Base-by-base conservation (phyloP, 2,329 filamentous ascomycete genomes). In the Epichloe gansuensis region DNA sequence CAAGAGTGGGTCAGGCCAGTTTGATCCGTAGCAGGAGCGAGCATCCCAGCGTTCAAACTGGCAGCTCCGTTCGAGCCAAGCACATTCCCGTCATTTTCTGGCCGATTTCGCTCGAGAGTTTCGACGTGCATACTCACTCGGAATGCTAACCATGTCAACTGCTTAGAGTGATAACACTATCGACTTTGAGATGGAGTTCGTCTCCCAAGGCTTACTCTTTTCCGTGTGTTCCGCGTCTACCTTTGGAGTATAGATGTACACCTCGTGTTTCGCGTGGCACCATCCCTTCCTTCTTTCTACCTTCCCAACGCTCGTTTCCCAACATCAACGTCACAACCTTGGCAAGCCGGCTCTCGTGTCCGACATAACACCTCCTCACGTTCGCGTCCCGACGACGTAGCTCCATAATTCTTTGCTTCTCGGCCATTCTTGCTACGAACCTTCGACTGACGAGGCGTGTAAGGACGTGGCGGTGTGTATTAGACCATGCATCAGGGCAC, bases 391-490 rank as follows among this genome's bases (percentile, higher is more conserved):
- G 25, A 34, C 42, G 9, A 27, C 17, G 17, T 15, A 39, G 43
- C 35, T 47, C 50, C 50, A 47, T 47, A 51, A 27, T 51, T 42
- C 11, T 31, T 31, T 25, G 12, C 7, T 42, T 25, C 25, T 23
- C 13, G 9, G 42, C 42, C 42, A 39, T 41, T 11, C 38, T 39
- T 25, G 8, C 31, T 34, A 17, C 31, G 17, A 40, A 36, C 3
- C 7, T 21, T 39, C 23, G 27, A 31, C 13, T 12, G 44, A 48
- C 40, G 39, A 49, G 27, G 31, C 39, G 45, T 48, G 40, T 23
- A 38, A 13, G 15, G 45, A n/a, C 40, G 25, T 52, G 40, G 51
- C 51, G 51, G 51, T 52, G 51, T 52, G 51, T 46, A 27, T 52
- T 39, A 45, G 25, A 38, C 51, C 46, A 52, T 52, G 51, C 46